A percentile compares a stretch with the other conserved stretches of the same genome.
Conservation (phyloP, 306 rosid genomes). For the Lithocarpus polystachyus region DNA sequence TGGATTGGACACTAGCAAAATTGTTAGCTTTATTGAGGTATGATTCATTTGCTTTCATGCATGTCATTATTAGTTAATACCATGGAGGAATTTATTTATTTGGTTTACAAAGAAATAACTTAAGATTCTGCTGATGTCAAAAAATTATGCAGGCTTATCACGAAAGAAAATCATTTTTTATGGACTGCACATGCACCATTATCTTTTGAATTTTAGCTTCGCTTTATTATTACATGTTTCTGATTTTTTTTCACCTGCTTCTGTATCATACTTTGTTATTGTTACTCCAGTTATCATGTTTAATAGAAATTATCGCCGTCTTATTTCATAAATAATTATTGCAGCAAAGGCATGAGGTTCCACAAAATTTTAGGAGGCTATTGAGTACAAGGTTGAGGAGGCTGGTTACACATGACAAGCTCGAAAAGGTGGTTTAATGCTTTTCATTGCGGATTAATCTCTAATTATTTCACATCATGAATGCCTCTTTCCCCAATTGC, state of each 20-base stretch:
- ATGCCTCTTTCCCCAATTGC: not conserved
- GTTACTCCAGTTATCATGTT: not conserved
- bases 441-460: not conserved
- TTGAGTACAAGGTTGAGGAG: slow-evolving; percentile 34
- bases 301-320: not conserved
- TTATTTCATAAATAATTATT: not conserved
- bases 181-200: too few species aligned
- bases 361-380: slow-evolving; percentile 36
- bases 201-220: not conserved
- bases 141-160: not conserved
- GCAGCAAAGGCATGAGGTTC: slow-evolving; percentile 43
- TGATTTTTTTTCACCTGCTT: not conserved
- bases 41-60: not conserved
- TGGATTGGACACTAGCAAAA: slow-evolving; percentile 38
- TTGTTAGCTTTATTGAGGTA: slow-evolving; percentile 42
- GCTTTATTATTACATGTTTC: not conserved
- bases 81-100: not conserved
- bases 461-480: not conserved
- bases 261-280: not conserved
- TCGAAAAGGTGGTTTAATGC: slow-evolving; percentile 34
- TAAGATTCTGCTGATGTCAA: not conserved
- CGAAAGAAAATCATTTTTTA: not conserved
- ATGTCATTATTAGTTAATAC: not conserved
- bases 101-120: not conserved
- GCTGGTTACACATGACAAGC: slow-evolving; percentile 35